A percentile compares a stretch with the other conserved stretches of the same genome.
These are phyloP conservation scores for Lasiosphaeria hispida DNA, from an alignment of 495 filamentous ascomycete species.

Conservation along the genomic window DNA sequence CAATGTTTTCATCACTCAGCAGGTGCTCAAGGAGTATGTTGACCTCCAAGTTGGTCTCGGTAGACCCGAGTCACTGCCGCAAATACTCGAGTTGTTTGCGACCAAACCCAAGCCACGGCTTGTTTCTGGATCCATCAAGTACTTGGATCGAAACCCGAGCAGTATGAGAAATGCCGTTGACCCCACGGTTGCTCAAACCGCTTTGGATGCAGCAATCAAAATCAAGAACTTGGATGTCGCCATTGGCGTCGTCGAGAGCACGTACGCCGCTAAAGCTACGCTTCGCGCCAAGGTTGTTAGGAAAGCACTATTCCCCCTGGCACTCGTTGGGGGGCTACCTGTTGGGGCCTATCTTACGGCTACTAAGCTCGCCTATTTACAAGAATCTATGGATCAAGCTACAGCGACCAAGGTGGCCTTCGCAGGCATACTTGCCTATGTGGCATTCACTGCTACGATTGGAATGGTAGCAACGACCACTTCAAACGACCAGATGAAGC, in stretches of 20 bases:
- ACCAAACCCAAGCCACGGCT: slow-evolving; percentile 72
- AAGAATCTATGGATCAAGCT: slow-evolving; percentile 67
- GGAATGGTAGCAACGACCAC: slow-evolving; percentile 83
- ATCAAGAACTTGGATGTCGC: slow-evolving; percentile 71
- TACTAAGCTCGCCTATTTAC: slow-evolving; percentile 54
- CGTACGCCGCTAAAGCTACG: slow-evolving; percentile 72
- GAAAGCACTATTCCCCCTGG: slow-evolving; percentile 41
- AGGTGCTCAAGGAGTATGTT: slow-evolving; percentile 67
- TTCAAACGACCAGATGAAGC: slow-evolving; percentile 88
- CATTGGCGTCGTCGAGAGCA: slow-evolving; percentile 75
- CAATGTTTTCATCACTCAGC: slow-evolving; percentile 75
- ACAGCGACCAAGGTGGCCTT: slow-evolving; percentile 76
- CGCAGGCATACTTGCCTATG: slow-evolving; percentile 75
- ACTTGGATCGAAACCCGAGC: slow-evolving; percentile 61
- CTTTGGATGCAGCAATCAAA: slow-evolving; percentile 73
- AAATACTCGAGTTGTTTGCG: slow-evolving; percentile 78
- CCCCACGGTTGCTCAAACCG: slow-evolving; percentile 59
- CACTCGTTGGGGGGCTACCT: slow-evolving; percentile 56
- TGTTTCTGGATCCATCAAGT: slow-evolving; percentile 56
- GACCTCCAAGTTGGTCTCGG: slow-evolving; percentile 67
- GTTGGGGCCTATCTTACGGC: slow-evolving; percentile 68
- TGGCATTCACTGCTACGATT: slow-evolving; percentile 71
- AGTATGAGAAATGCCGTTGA: slow-evolving; percentile 70
- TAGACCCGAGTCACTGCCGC: slow-evolving; percentile 69
- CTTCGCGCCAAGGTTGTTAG: slow-evolving; percentile 59